Evolutionary conservation across 192 early-diverging fungal genomes (phyloP), one percentile per base, ranked within the genome.

Genomic region (Allomyces javanicus): DNA sequence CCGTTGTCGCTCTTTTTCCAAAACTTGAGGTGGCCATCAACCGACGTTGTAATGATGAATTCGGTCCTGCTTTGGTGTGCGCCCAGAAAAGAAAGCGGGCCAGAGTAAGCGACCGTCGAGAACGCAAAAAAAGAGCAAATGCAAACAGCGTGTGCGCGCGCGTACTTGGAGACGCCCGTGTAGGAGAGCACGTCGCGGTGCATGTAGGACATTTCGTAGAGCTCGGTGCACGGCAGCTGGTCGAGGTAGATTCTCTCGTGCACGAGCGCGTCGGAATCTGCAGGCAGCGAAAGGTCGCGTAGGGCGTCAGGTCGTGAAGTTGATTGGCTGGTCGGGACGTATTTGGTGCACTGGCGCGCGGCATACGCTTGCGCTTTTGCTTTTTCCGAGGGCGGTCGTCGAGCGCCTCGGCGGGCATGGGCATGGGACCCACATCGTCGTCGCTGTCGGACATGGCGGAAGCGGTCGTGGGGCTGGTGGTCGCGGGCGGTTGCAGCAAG

Each of bases 21-120:
- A 66, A 97, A 99, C 74, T 99, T 99, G 17, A 99, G 83, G 68
- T 95, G 94, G 1, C 96, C 96, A 74, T 99, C 93, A 0, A 86
- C 77, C 0, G 94, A 97, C 0, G 91, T 88, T 3, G 96, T 99
- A 55, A 99, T 83, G 33, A 99, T 74, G 75, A 96, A 99, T 66
- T 94, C 92, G 9, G 86, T 91, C 67, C 85, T 87, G 66, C 17
- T 58, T 58, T 14, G 17, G 21, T 14, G 12, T 58, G 4, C 9
- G 5, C n/a, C 1, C 3, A 21, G 19, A 40, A 67, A 24, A 22
- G 25, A 67, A n/a, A 62, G 64, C 33, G 33, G 33, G 33, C 43
- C 45, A 19, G 23, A 61, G 33, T 12, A 50, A 65, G 22, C 24
- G 62, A 43, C 14, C 17, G n/a, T 64, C 21, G 33, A 25, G 43